These are phyloP conservation scores for Psilocybe azurescens DNA, from an alignment of 768 basidiomycete genomes.

Conservation along the genomic window DNA sequence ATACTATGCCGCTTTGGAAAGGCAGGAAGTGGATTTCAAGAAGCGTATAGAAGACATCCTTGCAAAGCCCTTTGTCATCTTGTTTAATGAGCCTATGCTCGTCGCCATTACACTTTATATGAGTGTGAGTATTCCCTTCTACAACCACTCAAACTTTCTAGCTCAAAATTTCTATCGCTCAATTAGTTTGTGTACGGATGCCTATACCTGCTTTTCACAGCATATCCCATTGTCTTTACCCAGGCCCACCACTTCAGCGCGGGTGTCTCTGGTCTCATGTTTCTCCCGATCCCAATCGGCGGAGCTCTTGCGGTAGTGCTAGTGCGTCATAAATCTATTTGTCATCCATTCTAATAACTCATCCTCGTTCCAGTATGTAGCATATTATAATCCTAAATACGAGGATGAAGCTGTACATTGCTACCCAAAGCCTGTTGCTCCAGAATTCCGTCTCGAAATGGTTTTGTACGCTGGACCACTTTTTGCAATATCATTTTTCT, in stretches of 20 bases:
- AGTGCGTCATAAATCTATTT: slow-evolving; percentile 35
- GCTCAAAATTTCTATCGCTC: not conserved
- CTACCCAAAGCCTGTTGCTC: slow-evolving; percentile 58
- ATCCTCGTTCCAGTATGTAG: slow-evolving; percentile 41
- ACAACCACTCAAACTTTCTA: no score
- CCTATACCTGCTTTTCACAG: slow-evolving; percentile 64
- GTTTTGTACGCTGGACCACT: slow-evolving; percentile 57
- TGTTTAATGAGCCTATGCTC: slow-evolving; percentile 72
- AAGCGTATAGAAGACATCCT: slow-evolving; percentile 52
- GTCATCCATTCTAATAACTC: not conserved
- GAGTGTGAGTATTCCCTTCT: slow-evolving; percentile 47
- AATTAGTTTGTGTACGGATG: slow-evolving; percentile 65
- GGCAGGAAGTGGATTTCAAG: slow-evolving; percentile 37
- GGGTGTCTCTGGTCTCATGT: slow-evolving; percentile 63
- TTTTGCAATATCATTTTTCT: slow-evolving; percentile 61
- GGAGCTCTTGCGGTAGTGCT: slow-evolving; percentile 46
- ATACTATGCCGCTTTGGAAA: slow-evolving; percentile 60
- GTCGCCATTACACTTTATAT: slow-evolving; percentile 66
- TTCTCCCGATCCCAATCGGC: slow-evolving; percentile 65
- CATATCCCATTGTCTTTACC: slow-evolving; percentile 64
- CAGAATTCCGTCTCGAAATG: slow-evolving; percentile 60
- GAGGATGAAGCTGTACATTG: slow-evolving; percentile 46
- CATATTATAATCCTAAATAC: slow-evolving; percentile 55
- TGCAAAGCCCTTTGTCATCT: slow-evolving; percentile 64
- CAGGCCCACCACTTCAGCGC: slow-evolving; percentile 55